Base-by-base conservation (phyloP, 495 filamentous ascomycete species). In the Tuber microsphaerosporum region DNA sequence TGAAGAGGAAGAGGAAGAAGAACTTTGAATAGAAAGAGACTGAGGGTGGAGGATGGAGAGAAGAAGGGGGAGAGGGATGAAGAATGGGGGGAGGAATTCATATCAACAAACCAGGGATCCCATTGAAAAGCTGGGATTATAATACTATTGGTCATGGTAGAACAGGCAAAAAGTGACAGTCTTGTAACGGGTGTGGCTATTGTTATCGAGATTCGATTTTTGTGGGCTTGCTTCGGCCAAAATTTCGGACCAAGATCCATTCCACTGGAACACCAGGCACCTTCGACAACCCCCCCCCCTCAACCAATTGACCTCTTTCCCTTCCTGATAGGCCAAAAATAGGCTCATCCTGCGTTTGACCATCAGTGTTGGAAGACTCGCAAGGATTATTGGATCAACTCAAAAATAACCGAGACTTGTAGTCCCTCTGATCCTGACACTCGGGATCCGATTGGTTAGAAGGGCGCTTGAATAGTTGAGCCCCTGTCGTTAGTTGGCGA, bases 341-440 rank as follows among this genome's bases (percentile, higher is more conserved):
- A 76, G 26, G 37, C 46, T 65, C 43, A 12, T 44, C 37, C 45
- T 46, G 26, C 69, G 26, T 20, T 34, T 1, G 56, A 17, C 26
- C 26, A 34, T 65, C 56, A 17, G 2, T 34, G 56, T 65, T 65
- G 56, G 26, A 65, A 17, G 10, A 65, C 26, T 8, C 16, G 26
- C 56, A 34, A 19, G 56, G 56, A 34, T 34, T 9, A 37, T 42
- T 72, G 43, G 51, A 75, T 70, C 48, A 71, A 61, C 76, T 72
- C 75, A 71, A 79, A 79, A 79, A 78, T 79, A 79, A 65, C 65
- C 75, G 71, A 74, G 48, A 34, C 26, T 16, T 61, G 26, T 34
- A 0, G 26, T 65, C 34, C 17, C 26, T 65, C 31, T 65, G 34
- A 65, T 8, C 56, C 56, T 19, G 6, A 65, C 56, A 65, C 26